phyloP scores from a whole-genome alignment of 2,329 filamentous ascomycete species.

The Colletotrichum neosansevieriae region DNA sequence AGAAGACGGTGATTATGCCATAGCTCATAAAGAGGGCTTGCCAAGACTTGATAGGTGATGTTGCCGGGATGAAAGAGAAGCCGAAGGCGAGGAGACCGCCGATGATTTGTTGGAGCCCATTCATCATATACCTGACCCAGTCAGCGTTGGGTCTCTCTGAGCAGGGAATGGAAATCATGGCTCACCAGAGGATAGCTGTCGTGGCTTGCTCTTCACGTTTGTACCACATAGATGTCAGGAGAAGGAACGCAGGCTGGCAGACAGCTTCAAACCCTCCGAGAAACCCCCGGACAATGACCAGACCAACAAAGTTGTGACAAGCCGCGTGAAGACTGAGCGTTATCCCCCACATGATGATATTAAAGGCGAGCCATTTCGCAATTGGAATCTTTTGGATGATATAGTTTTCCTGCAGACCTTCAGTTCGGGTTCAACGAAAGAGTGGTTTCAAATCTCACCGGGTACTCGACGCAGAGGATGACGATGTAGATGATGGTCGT shows the following conservation, averaged over 20 bases:
- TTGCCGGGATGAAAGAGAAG: conserved; percentile 47
- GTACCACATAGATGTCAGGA: conserved; percentile 50
- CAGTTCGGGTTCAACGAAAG: not conserved
- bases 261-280: conserved; percentile 60
- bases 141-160: not conserved
- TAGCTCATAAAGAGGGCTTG: conserved; percentile 58
- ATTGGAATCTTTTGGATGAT: conserved; percentile 54
- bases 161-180: not conserved
- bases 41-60: conserved; percentile 51
- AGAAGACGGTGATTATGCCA: conserved; percentile 51
- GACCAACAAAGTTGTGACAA: conserved; percentile 53
- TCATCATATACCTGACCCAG: conserved; percentile 49
- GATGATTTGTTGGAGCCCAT: conserved; percentile 52
- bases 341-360: conserved; percentile 58
- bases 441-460: conserved; percentile 46
- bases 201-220: conserved; percentile 53
- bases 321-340: conserved; percentile 51
- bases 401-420: conserved; percentile 23
- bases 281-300: conserved; percentile 56
- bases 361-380: conserved; percentile 52
- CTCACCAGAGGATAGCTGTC: conserved; percentile 42
- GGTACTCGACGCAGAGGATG: conserved; percentile 56
- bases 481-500: conserved; percentile 57
- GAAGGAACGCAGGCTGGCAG: conserved; percentile 59
- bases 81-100: conserved; percentile 56